These are phyloP conservation scores for Penicillium sp. DNA, from an alignment of 2,329 filamentous ascomycete species.

Conservation along the genomic window DNA sequence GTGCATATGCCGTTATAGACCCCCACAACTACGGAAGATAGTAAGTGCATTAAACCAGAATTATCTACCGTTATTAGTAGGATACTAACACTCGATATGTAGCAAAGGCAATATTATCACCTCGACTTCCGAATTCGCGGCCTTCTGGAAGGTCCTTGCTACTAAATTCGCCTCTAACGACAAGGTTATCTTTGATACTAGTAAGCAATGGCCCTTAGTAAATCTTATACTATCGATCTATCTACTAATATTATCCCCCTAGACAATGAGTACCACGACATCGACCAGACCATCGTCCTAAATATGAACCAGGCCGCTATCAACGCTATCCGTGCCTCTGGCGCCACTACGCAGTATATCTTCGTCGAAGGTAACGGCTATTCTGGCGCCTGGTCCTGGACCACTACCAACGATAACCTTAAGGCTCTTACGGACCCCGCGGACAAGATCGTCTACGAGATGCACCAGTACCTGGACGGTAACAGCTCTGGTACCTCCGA, in stretches of 20 bases:
- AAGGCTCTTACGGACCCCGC: conserved; percentile 51
- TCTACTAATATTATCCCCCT: background rate
- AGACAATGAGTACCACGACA: conserved; percentile 65
- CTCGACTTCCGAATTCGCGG: conserved; percentile 53
- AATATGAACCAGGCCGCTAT: conserved; percentile 66
- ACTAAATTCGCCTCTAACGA: conserved; percentile 54
- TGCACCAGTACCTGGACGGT: too few relatives aligned
- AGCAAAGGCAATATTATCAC: conserved; percentile 49
- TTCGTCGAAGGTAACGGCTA: conserved; percentile 58
- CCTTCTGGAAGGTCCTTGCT: conserved; percentile 60
- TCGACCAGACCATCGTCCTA: conserved; percentile 60
- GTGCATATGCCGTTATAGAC: conserved; percentile 56
- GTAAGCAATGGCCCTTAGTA: conserved; percentile 15
- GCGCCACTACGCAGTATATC: conserved; percentile 59
- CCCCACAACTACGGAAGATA: conserved; percentile 59
- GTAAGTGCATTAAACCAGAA: conserved; percentile 6
- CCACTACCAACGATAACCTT: conserved; percentile 44
- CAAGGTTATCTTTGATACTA: conserved; percentile 63
- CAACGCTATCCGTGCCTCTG: conserved; percentile 59
- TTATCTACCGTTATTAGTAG: background rate
- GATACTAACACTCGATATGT: conserved; percentile 4
- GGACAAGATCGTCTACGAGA: too few relatives aligned
- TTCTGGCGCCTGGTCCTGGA: conserved; percentile 53
- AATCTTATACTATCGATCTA: background rate
- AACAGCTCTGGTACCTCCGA: too few relatives aligned